Evolutionary conservation across 768 basidiomycete species (phyloP).

Genomic region (Trametes sanguinea): DNA sequence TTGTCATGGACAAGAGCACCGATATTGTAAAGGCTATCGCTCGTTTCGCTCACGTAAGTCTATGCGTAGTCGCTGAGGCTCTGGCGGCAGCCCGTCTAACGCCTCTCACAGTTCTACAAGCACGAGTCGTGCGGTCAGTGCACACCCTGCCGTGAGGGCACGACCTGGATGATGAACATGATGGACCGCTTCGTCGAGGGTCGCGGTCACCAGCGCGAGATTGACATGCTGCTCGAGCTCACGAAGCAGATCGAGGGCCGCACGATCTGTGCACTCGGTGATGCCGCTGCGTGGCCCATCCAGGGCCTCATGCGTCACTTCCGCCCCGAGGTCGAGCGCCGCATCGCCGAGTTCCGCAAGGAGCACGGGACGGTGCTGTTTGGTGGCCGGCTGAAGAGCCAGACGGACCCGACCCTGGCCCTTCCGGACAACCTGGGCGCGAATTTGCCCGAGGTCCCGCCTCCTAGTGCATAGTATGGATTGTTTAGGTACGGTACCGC

Average conservation of each 20-base stretch:
- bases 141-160: slow-evolving; percentile 91
- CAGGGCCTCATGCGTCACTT: slow-evolving; percentile 98
- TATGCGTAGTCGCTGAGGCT: slow-evolving; percentile 30
- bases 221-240: slow-evolving; percentile 96
- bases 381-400: slow-evolving; percentile 74
- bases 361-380: slow-evolving; percentile 83
- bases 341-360: slow-evolving; percentile 77
- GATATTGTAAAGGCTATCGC: slow-evolving; percentile 95
- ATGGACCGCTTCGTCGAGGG: slow-evolving; percentile 97
- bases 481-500: no score
- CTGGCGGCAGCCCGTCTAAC: not conserved
- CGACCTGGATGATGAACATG: slow-evolving; percentile 99
- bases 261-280: slow-evolving; percentile 95
- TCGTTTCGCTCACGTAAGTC: slow-evolving; percentile 70
- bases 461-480: slow-evolving; percentile 18
- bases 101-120: slow-evolving; percentile 79
- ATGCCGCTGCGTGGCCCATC: slow-evolving; percentile 98
- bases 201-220: slow-evolving; percentile 87
- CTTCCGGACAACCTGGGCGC: slow-evolving; percentile 74
- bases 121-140: slow-evolving; percentile 99
- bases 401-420: slow-evolving; percentile 70
- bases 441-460: slow-evolving; percentile 41
- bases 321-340: slow-evolving; percentile 91
- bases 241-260: slow-evolving; percentile 99
- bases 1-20: slow-evolving; percentile 98